A percentile compares a stretch with the other conserved stretches of the same genome.
These are phyloP conservation scores for Celoporthe dispersa DNA, from an alignment of 2,329 filamentous ascomycete species.

Conservation along the genomic window DNA sequence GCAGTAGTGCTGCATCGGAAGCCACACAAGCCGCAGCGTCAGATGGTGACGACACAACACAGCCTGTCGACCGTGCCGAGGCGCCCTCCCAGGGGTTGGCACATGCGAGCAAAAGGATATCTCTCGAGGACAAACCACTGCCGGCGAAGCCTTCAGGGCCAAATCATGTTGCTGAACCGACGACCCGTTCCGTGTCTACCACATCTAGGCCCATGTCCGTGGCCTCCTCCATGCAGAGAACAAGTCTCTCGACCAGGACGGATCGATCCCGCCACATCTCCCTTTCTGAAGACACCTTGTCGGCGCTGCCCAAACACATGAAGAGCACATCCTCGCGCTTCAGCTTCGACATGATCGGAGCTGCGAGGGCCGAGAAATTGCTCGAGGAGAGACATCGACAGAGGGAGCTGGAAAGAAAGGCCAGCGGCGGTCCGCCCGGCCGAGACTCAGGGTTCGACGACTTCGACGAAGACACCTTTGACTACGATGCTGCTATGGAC, in stretches of 20 bases:
- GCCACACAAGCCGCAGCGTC: slow-evolving; percentile 16
- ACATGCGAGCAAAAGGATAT: slow-evolving; percentile 19
- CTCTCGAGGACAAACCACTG: slow-evolving; percentile 33
- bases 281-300: slow-evolving; percentile 49
- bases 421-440: slow-evolving; percentile 40
- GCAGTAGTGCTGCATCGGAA: slow-evolving; percentile 22
- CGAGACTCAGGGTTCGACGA: slow-evolving; percentile 63
- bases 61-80: slow-evolving; percentile 15
- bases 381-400: slow-evolving; percentile 75
- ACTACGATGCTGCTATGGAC: slow-evolving; percentile 68
- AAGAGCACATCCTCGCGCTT: slow-evolving; percentile 80
- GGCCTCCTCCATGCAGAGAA: slow-evolving; percentile 30
- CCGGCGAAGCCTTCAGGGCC: slow-evolving; percentile 41
- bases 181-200: slow-evolving; percentile 38
- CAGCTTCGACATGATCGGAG: slow-evolving; percentile 79
- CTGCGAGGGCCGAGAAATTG: slow-evolving; percentile 68
- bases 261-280: slow-evolving; percentile 57
- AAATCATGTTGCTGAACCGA: slow-evolving; percentile 40
- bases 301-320: slow-evolving; percentile 65
- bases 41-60: slow-evolving; percentile 16
- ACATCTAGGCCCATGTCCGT: slow-evolving; percentile 34
- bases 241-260: slow-evolving; percentile 43
- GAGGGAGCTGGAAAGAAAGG: slow-evolving; percentile 65
- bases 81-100: slow-evolving; percentile 18
- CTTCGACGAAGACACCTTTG: slow-evolving; percentile 63